Evolutionary conservation across 2,329 filamentous ascomycete genomes (phyloP), one percentile per base, ranked within the genome.

Genomic region (Clonostachys solani): DNA sequence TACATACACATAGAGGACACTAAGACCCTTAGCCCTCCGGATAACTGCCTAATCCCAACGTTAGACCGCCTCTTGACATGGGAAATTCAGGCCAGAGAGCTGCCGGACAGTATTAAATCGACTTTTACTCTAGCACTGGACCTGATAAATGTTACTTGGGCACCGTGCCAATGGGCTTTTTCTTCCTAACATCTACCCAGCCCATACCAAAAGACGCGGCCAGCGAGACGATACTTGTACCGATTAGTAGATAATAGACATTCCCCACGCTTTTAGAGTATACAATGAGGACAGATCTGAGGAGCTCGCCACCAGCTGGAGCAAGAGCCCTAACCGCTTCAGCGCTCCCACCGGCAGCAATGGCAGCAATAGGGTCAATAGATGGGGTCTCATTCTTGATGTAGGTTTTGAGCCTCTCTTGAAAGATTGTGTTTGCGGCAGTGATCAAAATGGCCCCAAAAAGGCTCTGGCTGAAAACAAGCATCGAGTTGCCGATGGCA

Each of bases 381-480:
- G 33, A 29, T 12, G 47, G 49, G 6, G 47, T 47, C 7, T 48
- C n/a, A 18, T 33, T 29, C 3, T 9, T 46, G 12, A 52, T 47
- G 23, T 50, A 41, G 12, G 17, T 33, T 33, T 33, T 18, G 2
- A 46, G 44, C 17, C n/a, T 35, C 15, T 46, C 37, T 12, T 23
- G 33, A 42, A 58, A 56, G 44, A 58, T 45, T 12, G 50, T 38
- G 15, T 52, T 46, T 9, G 16, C 44, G 29, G n/a, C 45, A 13
- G 67, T 69, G 29, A 74, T 59, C 55, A 71, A 67, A 19, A 75
- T 60, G 4, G 73, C 66, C 33, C 69, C 70, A 13, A 68, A 69
- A 34, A 75, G 62, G 5, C 66, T 73, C 50, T 77, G 71, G 35
- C 62, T 59, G 51, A 74, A 58, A 49, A 51, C 29, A 2, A 53